Evolutionary conservation across 1,139 yeast genomes (phyloP).

Genomic region (Hemisphaericaspora subhashii): DNA sequence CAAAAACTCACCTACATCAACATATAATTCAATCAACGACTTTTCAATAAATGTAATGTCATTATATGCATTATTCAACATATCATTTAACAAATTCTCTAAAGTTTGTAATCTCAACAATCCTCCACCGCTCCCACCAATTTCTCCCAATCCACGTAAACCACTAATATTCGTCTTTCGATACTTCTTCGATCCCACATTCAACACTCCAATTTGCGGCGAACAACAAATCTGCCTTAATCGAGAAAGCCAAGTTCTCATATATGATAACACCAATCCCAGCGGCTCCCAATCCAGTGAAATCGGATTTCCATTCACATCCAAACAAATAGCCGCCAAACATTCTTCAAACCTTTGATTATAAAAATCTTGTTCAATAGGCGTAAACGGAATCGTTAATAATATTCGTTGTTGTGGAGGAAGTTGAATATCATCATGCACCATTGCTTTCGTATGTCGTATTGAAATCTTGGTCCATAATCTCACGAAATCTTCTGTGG

Average conservation of each 20-base stretch:
- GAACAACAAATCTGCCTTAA: constrained; percentile 83
- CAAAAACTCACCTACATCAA: constrained; percentile 62
- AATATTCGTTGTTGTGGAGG: constrained; percentile 77
- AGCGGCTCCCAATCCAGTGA: constrained; percentile 54
- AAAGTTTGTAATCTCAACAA: constrained; percentile 54
- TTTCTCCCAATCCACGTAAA: constrained; percentile 14
- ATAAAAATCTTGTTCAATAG: constrained; percentile 83
- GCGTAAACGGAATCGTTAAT: constrained; percentile 70
- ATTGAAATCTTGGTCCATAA: constrained; percentile 55
- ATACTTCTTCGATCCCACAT: constrained; percentile 31
- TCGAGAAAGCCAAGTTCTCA: constrained; percentile 66
- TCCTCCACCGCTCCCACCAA: constrained; percentile 9
- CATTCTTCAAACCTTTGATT: constrained; percentile 62
- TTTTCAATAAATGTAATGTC: constrained; percentile 52
- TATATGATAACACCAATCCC: constrained; percentile 35
- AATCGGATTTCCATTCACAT: constrained; percentile 56
- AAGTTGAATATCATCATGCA: constrained; percentile 67
- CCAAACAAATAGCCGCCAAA: constrained; percentile 60
- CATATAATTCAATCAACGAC: constrained; percentile 37
- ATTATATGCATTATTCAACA: constrained; percentile 55
- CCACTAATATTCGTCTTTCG: constrained; percentile 17
- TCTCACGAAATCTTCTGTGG: constrained; percentile 41
- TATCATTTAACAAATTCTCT: constrained; percentile 62
- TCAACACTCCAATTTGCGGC: constrained; percentile 61
- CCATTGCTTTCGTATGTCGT: constrained; percentile 85